These are phyloP conservation scores for Luzula sylvatica DNA, from an alignment of 176 grass and related monocot species.

Conservation along the genomic window DNA sequence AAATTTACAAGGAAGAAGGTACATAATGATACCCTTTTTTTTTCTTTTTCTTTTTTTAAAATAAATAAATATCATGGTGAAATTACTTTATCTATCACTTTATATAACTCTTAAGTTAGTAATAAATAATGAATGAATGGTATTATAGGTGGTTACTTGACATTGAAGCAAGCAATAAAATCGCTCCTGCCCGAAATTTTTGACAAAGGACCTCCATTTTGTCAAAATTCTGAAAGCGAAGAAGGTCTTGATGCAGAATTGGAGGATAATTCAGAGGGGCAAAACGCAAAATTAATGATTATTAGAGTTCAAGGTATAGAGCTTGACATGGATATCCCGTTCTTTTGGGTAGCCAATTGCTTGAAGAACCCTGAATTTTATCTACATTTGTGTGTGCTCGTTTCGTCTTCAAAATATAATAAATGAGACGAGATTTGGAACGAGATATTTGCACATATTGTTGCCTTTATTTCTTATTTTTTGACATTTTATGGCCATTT, in stretches of 20 bases:
- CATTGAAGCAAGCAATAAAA: slow-evolving; percentile 45
- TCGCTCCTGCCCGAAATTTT: slow-evolving; percentile 66
- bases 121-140: background rate
- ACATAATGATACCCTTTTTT: background rate
- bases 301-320: slow-evolving; percentile 85
- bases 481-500: slow-evolving; percentile 16
- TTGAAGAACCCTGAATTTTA: slow-evolving; percentile 79
- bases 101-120: too few species aligned
- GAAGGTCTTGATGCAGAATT: slow-evolving; percentile 9
- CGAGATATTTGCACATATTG: background rate
- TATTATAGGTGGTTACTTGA: slow-evolving; percentile 39
- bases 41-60: background rate
- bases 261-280: slow-evolving; percentile 11
- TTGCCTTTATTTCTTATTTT: slow-evolving; percentile 29
- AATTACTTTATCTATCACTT: too few species aligned
- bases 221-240: background rate
- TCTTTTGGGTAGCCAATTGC: slow-evolving; percentile 81
- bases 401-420: slow-evolving; percentile 25
- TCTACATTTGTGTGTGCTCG: slow-evolving; percentile 67
- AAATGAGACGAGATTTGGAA: slow-evolving; percentile 16
- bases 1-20: slow-evolving; percentile 66
- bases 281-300: slow-evolving; percentile 33
- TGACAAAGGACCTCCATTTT: background rate
- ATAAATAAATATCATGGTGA: too few species aligned
- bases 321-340: slow-evolving; percentile 59